These are phyloP conservation scores for Zygotorulaspora danielsina DNA, from an alignment of 805 yeast species.

Conservation along the genomic window DNA sequence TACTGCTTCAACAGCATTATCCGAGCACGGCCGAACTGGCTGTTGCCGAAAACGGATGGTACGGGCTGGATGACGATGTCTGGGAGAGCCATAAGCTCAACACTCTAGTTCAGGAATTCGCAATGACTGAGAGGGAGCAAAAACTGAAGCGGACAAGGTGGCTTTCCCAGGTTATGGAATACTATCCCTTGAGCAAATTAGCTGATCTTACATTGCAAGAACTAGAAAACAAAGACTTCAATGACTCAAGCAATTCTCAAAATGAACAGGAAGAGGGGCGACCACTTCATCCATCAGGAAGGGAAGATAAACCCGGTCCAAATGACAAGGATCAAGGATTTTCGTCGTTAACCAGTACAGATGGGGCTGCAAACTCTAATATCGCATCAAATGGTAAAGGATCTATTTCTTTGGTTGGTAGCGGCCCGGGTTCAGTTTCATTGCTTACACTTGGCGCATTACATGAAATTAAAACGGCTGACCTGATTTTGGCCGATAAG, in stretches of 20 bases:
- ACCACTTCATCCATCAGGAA: no score
- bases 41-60: conserved; percentile 22
- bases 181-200: conserved; percentile 70
- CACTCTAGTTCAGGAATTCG: conserved; percentile 55
- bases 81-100: conserved; percentile 58
- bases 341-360: neutral
- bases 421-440: conserved; percentile 89
- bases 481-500: conserved; percentile 82
- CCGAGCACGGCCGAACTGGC: conserved; percentile 14
- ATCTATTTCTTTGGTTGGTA: conserved; percentile 75
- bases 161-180: conserved; percentile 86
- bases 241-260: neutral
- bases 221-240: conserved; percentile 10
- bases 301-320: neutral
- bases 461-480: conserved; percentile 75
- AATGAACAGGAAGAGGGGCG: neutral
- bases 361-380: conserved; percentile 4
- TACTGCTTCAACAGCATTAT: conserved; percentile 25
- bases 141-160: conserved; percentile 67
- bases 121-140: conserved; percentile 47
- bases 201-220: conserved; percentile 52
- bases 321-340: neutral
- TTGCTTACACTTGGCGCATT: conserved; percentile 82
- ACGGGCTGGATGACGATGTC: conserved; percentile 61
- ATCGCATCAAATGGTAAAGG: conserved; percentile 39